phyloP scores from a whole-genome alignment of 2,329 filamentous ascomycete genomes.

The Ceratocystiopsis minuta region DNA sequence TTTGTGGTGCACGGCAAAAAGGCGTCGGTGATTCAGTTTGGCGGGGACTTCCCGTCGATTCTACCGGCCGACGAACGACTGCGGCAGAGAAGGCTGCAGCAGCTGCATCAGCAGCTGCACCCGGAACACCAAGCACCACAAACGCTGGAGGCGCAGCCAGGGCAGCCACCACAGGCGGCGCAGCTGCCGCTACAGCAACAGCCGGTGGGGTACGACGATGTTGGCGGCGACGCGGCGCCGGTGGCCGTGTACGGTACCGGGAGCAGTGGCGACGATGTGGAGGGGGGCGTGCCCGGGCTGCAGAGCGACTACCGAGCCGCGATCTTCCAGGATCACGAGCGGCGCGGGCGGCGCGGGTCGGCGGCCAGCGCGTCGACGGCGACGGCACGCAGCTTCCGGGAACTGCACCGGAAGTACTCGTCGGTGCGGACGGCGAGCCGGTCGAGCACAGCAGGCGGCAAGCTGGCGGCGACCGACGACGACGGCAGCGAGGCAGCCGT shows the following conservation, averaged over 20 bases:
- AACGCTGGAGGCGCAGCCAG: conserved; percentile 15
- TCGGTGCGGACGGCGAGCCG: conserved; percentile 27
- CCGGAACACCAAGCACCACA: conserved; percentile 22
- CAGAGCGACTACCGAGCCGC: conserved; percentile 31
- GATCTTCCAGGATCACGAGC: conserved; percentile 22
- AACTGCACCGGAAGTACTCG: conserved; percentile 42
- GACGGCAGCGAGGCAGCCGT: conserved; percentile 42
- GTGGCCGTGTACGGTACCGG: too few species aligned
- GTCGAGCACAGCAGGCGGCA: conserved; percentile 10
- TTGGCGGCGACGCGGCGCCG: too few species aligned
- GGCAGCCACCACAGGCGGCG: neutral
- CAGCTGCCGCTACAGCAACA: too few species aligned
- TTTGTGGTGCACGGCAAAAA: conserved; percentile 98
- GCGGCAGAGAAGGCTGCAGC: conserved; percentile 38
- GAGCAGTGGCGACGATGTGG: too few species aligned
- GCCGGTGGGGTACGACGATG: neutral
- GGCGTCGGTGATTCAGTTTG: conserved; percentile 91
- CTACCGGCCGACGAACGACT: conserved; percentile 55
- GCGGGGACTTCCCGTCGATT: conserved; percentile 64
- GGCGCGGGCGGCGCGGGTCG: conserved; percentile 35
- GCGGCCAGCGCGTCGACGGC: conserved; percentile 47
- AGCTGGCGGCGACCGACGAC: conserved; percentile 25
- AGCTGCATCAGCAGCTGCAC: conserved; percentile 12
- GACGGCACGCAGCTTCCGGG: conserved; percentile 46
- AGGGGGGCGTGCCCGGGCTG: neutral